Evolutionary conservation across 2,329 filamentous ascomycete species (phyloP).

Genomic region (Fusarium multiceps): DNA sequence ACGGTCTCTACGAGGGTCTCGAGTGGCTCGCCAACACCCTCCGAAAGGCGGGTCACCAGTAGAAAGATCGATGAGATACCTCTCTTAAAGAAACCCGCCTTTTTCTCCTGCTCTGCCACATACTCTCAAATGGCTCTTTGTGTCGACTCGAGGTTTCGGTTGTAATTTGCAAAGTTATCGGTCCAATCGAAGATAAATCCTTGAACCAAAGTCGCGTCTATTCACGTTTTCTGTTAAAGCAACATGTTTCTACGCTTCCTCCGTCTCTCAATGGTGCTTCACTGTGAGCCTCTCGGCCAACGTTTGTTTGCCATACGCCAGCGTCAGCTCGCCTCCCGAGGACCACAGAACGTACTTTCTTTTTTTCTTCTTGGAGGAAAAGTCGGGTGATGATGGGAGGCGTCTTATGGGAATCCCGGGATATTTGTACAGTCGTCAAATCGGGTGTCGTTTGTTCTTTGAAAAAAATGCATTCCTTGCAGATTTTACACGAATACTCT

Average conservation of each 20-base stretch:
- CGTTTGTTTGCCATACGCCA: constrained; percentile 34
- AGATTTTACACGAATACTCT: constrained; percentile 41
- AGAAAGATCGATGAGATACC: constrained; percentile 56
- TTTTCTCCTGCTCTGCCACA: constrained; percentile 55
- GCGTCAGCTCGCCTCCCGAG: constrained; percentile 41
- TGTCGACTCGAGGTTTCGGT: constrained; percentile 62
- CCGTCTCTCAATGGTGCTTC: constrained; percentile 46
- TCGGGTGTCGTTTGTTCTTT: constrained; percentile 45
- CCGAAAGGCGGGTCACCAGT: constrained; percentile 77
- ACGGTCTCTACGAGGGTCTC: constrained; percentile 99
- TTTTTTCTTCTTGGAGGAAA: constrained; percentile 46
- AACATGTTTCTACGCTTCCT: constrained; percentile 41
- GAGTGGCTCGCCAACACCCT: constrained; percentile 90
- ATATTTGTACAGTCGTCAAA: constrained; percentile 48
- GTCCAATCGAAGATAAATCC: constrained; percentile 66
- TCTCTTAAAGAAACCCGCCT: constrained; percentile 48
- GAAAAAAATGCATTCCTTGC: constrained; percentile 47
- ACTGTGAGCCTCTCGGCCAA: constrained; percentile 47
- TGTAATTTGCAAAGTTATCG: constrained; percentile 68
- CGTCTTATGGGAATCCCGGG: constrained; percentile 47
- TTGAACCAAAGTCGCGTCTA: constrained; percentile 51
- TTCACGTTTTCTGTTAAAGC: constrained; percentile 45
- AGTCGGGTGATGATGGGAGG: constrained; percentile 48
- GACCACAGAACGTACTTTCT: constrained; percentile 45
- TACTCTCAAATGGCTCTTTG: constrained; percentile 56